phyloP scores from a whole-genome alignment of 306 rosid species.

The Biancaea sappan region DNA sequence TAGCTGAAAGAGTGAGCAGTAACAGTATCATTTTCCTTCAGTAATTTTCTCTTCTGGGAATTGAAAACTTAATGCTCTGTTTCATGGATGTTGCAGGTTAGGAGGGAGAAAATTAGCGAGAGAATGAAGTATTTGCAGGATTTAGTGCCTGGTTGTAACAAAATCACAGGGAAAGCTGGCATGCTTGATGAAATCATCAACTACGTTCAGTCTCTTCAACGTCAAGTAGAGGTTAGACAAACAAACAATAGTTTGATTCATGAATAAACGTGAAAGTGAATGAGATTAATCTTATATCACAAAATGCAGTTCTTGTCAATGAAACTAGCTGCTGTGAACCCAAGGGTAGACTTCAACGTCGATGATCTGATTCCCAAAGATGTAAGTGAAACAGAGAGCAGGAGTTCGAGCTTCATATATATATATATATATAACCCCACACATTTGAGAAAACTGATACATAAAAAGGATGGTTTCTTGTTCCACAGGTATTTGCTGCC shows the following conservation, averaged over 20 bases:
- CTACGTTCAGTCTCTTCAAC: slow-evolving; percentile 86
- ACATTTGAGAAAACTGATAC: background rate
- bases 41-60: background rate
- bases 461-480: background rate
- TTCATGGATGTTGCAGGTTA: background rate
- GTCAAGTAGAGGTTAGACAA: slow-evolving; percentile 83
- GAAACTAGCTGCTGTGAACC: slow-evolving; percentile 94
- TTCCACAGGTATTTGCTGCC: slow-evolving; percentile 62
- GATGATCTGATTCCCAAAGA: slow-evolving; percentile 86
- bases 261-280: too few relatives aligned
- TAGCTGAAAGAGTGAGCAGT: slow-evolving; percentile 88
- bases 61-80: background rate
- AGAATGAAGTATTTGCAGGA: slow-evolving; percentile 13
- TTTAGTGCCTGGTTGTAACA: slow-evolving; percentile 18
- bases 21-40: background rate
- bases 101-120: slow-evolving; percentile 19
- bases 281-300: too few relatives aligned
- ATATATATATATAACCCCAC: too few relatives aligned
- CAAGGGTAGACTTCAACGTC: slow-evolving; percentile 80
- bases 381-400: slow-evolving; percentile 45
- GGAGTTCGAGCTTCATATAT: background rate
- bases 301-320: slow-evolving; percentile 84
- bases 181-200: slow-evolving; percentile 39
- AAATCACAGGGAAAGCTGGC: slow-evolving; percentile 16
- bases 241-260: too few relatives aligned